Conservation (phyloP, 129 eudicot species). For the Lonicera japonica region DNA sequence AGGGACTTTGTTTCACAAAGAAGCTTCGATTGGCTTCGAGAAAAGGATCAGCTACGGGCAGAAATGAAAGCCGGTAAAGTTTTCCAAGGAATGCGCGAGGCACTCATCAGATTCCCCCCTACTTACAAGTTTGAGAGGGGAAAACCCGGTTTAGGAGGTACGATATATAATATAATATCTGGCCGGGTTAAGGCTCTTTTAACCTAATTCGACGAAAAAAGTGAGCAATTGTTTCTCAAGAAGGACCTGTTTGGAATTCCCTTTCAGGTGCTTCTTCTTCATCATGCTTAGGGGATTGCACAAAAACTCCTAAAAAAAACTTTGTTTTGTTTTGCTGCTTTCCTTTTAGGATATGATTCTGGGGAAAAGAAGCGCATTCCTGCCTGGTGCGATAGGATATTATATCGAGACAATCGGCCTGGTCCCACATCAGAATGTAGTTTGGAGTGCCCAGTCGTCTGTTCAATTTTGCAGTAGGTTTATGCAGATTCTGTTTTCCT, state of each 20-base stretch:
- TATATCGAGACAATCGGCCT: constrained; percentile 74
- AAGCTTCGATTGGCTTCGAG: constrained; percentile 96
- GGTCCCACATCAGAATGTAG: constrained; percentile 63
- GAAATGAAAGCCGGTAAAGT: constrained; percentile 98
- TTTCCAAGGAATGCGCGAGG: constrained; percentile 99
- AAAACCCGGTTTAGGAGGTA: constrained; percentile 98
- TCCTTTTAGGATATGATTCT: constrained; percentile 80
- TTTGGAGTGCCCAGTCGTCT: constrained; percentile 81
- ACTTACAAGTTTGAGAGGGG: constrained; percentile 92
- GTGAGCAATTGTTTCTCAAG: neutral
- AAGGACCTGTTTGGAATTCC: neutral
- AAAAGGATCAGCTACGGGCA: constrained; percentile 88
- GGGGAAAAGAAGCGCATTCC: constrained; percentile 99
- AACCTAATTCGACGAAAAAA: constrained; percentile 1
- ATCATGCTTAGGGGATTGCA: no score
- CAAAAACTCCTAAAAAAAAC: no score
- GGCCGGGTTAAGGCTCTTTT: neutral
- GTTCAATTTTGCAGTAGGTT: constrained; percentile 71
- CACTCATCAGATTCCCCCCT: constrained; percentile 82
- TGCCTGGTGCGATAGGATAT: constrained; percentile 95
- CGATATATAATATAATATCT: neutral
- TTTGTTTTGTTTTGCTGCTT: neutral
- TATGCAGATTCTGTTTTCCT: neutral
- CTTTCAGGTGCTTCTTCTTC: neutral
- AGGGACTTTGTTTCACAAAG: constrained; percentile 98